phyloP scores from a whole-genome alignment of 495 filamentous ascomycete genomes.

The Daldinia concentrica region DNA sequence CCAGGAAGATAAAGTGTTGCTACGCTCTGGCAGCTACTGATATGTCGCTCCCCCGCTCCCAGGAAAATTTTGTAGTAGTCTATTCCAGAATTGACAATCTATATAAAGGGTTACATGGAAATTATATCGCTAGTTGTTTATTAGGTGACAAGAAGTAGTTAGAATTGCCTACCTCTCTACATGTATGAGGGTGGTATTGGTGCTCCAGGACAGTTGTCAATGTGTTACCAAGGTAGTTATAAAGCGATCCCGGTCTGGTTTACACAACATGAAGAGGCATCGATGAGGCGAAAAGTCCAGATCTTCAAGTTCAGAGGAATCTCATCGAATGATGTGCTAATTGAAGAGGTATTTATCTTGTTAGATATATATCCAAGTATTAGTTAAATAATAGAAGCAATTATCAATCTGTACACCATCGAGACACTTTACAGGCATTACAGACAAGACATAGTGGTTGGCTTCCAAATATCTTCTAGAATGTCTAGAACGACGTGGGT shows the following conservation, averaged over 20 bases:
- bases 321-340: conserved; percentile 7
- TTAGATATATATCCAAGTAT: neutral
- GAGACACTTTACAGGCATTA: neutral
- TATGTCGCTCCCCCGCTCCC: conserved; percentile 8
- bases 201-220: conserved; percentile 21
- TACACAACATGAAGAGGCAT: conserved; percentile 12
- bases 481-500: conserved; percentile 31
- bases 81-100: neutral
- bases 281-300: conserved; percentile 10
- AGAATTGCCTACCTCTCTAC: neutral
- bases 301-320: conserved; percentile 6
- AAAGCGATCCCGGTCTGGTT: conserved; percentile 9
- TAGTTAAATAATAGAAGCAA: neutral
- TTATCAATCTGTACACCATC: conserved; percentile 8
- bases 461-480: conserved; percentile 35
- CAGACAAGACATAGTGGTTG: neutral
- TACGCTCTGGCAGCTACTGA: conserved; percentile 1
- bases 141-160: neutral
- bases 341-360: conserved; percentile 12
- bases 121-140: neutral
- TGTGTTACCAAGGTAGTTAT: conserved; percentile 19
- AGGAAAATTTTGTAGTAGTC: conserved; percentile 7
- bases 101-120: neutral
- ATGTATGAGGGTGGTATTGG: conserved; percentile 28
- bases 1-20: conserved; percentile 6